Evolutionary conservation across 2,329 filamentous ascomycete genomes (phyloP), one percentile per base, ranked within the genome.

Genomic region (Cladosporium sp.): DNA sequence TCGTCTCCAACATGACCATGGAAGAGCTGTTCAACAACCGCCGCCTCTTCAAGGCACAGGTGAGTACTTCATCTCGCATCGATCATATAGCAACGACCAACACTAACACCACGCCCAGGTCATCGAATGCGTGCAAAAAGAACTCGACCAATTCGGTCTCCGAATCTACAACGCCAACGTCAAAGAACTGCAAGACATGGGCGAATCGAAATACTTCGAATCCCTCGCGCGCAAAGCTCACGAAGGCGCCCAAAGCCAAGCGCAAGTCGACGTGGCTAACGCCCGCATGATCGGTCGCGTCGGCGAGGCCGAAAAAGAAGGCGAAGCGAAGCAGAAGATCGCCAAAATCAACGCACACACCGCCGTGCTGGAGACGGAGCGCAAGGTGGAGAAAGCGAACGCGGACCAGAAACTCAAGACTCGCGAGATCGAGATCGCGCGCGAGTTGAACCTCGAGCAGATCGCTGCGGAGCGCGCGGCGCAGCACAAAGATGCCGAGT

Each of bases 1-100:
- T 95, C 47, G 87, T 95, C 37, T 88, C 84, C 0, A 85, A 82
- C 59, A 92, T 95, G 87, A 91, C 88, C n/a, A 92, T 93, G 86
- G 88, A 92, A 65, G 88, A 93, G 69, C 87, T 95, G 53, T 91
- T 91, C 68, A 85, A 83, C 54, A 84, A 88, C 69, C 77, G 87
- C 29, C 84, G 88, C 58, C 74, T 86, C 38, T 90, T 90, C 75
- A 89, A 92, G 73, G 29, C 30, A 5, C 50, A 55, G 42, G 48
- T 45, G 1, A 22, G 44, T 20, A 3, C 2, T 20, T 13, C 4
- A 24, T 2, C 17, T 24, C 12, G 29, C 3, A 12, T 24, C n/a
- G 11, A n/a, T 29, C 11, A 13, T 15, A n/a, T 17, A 2, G 24
- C 3, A 2, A 37, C 19, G n/a, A 45, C 7, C 11, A 5, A 17